Evolutionary conservation across 352 stramenopile genomes (phyloP).

Genomic region (Phytopythium vexans): DNA sequence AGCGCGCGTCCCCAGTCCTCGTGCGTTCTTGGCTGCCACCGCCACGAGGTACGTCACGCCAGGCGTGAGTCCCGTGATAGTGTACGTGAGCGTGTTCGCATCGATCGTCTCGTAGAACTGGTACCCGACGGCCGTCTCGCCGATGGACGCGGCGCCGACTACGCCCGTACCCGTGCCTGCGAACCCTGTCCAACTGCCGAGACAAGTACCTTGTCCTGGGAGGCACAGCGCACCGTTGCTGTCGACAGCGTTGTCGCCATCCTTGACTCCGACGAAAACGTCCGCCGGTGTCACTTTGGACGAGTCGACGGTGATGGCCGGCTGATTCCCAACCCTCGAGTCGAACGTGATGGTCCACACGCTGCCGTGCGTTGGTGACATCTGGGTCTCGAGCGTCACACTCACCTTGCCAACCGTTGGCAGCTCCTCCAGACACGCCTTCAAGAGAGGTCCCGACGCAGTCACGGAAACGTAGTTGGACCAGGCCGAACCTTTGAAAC

Average conservation of each 20-base stretch:
- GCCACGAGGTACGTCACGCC: slow-evolving; percentile 83
- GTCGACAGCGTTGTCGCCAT: slow-evolving; percentile 77
- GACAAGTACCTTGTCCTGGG: slow-evolving; percentile 37
- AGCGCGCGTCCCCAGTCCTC: slow-evolving; percentile 48
- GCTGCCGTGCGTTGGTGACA: slow-evolving; percentile 24
- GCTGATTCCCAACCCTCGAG: slow-evolving; percentile 57
- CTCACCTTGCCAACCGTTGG: slow-evolving; percentile 61
- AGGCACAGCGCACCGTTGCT: slow-evolving; percentile 36
- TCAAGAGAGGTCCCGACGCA: slow-evolving; percentile 29
- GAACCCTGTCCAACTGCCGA: slow-evolving; percentile 42
- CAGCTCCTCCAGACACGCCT: slow-evolving; percentile 57
- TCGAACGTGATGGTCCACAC: slow-evolving; percentile 83
- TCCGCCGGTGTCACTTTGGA: slow-evolving; percentile 48
- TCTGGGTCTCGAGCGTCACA: slow-evolving; percentile 26
- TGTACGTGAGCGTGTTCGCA: slow-evolving; percentile 54
- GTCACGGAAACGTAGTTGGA: slow-evolving; percentile 59
- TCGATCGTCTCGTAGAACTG: slow-evolving; percentile 69
- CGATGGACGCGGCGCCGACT: slow-evolving; percentile 24
- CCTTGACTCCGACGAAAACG: slow-evolving; percentile 58
- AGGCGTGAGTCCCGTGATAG: slow-evolving; percentile 60
- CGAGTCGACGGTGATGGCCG: slow-evolving; percentile 45
- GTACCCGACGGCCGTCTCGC: slow-evolving; percentile 63
- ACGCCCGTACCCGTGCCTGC: slow-evolving; percentile 15
- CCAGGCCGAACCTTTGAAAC: slow-evolving; percentile 70
- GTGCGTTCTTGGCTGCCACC: slow-evolving; percentile 87